Conservation (phyloP, 106 monocot species). For the Apostasia shenzhenica region DNA sequence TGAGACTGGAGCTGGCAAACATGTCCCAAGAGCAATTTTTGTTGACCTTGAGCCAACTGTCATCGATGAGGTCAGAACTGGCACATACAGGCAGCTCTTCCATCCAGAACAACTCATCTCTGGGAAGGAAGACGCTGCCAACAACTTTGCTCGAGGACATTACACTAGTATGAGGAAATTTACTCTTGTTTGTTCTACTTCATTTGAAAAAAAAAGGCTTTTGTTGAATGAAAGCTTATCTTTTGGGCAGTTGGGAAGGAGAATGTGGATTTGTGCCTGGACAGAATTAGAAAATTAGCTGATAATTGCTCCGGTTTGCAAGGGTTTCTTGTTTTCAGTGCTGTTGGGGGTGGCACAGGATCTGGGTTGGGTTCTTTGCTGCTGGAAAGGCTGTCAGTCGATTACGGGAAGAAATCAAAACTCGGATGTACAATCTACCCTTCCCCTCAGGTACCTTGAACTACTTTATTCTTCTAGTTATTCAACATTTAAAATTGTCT, state of each 20-base stretch:
- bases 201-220: background rate
- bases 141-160: constrained; percentile 29
- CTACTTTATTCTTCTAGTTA: background rate
- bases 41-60: constrained; percentile 36
- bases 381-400: constrained; percentile 24
- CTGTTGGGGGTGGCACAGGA: constrained; percentile 29
- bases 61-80: constrained; percentile 28
- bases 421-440: constrained; percentile 31
- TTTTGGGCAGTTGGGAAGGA: constrained; percentile 22
- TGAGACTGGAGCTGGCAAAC: constrained; percentile 27
- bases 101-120: constrained; percentile 32
- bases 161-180: constrained; percentile 11
- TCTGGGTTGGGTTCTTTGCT: constrained; percentile 30
- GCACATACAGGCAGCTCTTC: constrained; percentile 23
- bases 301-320: constrained; percentile 33
- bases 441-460: constrained; percentile 21
- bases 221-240: background rate
- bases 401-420: constrained; percentile 29
- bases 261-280: constrained; percentile 23
- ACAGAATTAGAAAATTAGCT: constrained; percentile 23
- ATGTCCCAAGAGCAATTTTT: constrained; percentile 28
- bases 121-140: constrained; percentile 31
- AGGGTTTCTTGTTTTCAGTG: constrained; percentile 31
- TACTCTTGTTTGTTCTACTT: background rate
- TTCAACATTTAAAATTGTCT: background rate